Evolutionary conservation across 257 asterid genomes (phyloP).

Genomic region (Jacaranda mimosifolia): DNA sequence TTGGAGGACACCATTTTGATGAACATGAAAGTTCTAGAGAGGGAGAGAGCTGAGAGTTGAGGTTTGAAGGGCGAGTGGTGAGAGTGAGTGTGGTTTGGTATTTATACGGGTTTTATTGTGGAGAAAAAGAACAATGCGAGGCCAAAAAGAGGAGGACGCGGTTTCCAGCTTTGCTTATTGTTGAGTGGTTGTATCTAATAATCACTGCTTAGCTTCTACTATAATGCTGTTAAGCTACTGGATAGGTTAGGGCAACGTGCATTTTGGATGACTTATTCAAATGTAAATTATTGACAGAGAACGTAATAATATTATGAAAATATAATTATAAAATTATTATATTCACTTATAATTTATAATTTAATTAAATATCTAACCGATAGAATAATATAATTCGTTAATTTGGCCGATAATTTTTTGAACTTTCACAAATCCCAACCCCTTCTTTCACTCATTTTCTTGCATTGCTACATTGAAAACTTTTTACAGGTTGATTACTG

Average conservation of each 20-base stretch:
- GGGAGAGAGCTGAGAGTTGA: neutral
- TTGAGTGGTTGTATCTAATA: slow-evolving; percentile 54
- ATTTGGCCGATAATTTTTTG: neutral
- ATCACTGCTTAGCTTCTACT: slow-evolving; percentile 40
- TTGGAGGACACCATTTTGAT: slow-evolving; percentile 48
- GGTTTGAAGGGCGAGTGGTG: slow-evolving; percentile 3
- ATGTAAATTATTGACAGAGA: too few species aligned
- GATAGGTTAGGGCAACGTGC: neutral
- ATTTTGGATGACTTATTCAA: too few species aligned
- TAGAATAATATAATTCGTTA: too few species aligned
- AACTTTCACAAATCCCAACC: slow-evolving; percentile 9
- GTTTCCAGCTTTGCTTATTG: slow-evolving; percentile 44
- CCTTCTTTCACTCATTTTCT: neutral
- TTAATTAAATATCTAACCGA: too few species aligned
- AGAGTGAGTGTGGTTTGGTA: slow-evolving; percentile 31
- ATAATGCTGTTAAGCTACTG: slow-evolving; percentile 24
- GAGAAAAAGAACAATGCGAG: slow-evolving; percentile 29
- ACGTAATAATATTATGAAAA: too few species aligned
- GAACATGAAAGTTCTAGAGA: neutral
- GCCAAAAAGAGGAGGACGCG: slow-evolving; percentile 54
- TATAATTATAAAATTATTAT: too few species aligned
- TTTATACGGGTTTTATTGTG: slow-evolving; percentile 46
- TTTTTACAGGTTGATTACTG: too few species aligned
- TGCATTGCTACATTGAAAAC: too few species aligned
- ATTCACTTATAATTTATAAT: too few species aligned